These are phyloP conservation scores for Holtermanniella nyarrowii DNA, from an alignment of 768 basidiomycete genomes.

Conservation along the genomic window DNA sequence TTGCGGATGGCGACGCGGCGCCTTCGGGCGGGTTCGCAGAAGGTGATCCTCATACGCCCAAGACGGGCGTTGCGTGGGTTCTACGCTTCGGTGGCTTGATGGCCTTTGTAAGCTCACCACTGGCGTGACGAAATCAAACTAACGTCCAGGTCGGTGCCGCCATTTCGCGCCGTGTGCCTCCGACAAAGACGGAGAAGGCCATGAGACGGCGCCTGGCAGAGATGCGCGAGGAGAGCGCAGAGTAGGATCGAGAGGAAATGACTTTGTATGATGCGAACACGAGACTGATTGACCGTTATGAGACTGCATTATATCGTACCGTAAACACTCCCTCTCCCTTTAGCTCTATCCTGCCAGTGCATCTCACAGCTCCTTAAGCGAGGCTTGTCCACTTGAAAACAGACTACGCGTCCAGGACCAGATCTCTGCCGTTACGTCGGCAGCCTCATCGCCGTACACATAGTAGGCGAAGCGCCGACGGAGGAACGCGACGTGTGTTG, in stretches of 20 bases:
- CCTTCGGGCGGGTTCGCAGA: conserved; percentile 46
- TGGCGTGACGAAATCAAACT: background rate
- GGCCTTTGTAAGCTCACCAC: conserved; percentile 48
- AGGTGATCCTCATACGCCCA: conserved; percentile 53
- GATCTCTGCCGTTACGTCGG: conserved; percentile 6
- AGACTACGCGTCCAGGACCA: no score
- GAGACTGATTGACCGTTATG: no score
- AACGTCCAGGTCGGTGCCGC: conserved; percentile 53
- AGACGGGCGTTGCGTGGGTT: conserved; percentile 88
- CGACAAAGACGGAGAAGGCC: conserved; percentile 77
- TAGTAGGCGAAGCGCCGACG: conserved; percentile 54
- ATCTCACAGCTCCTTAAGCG: no score
- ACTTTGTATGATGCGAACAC: no score
- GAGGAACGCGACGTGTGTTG: conserved; percentile 51
- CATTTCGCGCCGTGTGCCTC: conserved; percentile 70
- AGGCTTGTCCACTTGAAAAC: no score
- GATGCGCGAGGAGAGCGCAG: conserved; percentile 59
- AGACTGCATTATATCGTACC: no score
- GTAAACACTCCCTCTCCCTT: no score
- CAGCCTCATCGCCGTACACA: conserved; percentile 49
- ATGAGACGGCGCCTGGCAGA: conserved; percentile 71
- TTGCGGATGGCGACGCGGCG: conserved; percentile 53
- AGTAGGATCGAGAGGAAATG: no score
- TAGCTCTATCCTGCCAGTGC: no score
- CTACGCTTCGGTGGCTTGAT: conserved; percentile 83